Percentiles rank a stretch among this genome's conserved stretches.
phyloP scores from a whole-genome alignment of 2,329 filamentous ascomycete species.

The Fusarium austroafricanum region DNA sequence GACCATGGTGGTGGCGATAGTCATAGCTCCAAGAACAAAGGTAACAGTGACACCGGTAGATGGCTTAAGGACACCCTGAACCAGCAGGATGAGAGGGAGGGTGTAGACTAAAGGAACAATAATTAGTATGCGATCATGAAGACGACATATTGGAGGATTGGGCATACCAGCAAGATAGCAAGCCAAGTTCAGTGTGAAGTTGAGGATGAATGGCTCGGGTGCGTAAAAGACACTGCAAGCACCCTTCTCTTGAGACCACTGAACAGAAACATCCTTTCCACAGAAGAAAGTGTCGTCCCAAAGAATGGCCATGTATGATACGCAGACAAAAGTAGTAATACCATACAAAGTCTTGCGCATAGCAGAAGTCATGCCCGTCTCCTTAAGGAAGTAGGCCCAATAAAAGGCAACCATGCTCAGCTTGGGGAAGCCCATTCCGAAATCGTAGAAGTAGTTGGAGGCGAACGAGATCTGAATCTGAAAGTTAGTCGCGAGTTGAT shows the following conservation, averaged over 20 bases:
- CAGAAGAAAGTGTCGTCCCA: slow-evolving; percentile 53
- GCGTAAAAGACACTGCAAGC: slow-evolving; percentile 53
- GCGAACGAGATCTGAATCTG: slow-evolving; percentile 48
- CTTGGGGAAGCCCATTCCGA: slow-evolving; percentile 53
- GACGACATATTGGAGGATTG: not conserved
- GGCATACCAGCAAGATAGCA: slow-evolving; percentile 50
- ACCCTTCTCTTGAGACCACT: slow-evolving; percentile 52
- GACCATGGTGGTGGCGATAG: slow-evolving; percentile 34
- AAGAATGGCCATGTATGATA: slow-evolving; percentile 49
- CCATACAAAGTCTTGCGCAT: slow-evolving; percentile 48
- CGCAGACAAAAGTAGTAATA: slow-evolving; percentile 49
- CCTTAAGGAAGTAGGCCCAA: slow-evolving; percentile 49
- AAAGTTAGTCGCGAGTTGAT: not conserved
- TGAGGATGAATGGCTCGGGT: slow-evolving; percentile 50
- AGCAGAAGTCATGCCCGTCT: slow-evolving; percentile 30
- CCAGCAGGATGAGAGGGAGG: slow-evolving; percentile 47
- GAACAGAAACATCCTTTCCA: slow-evolving; percentile 49
- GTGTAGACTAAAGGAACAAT: slow-evolving; percentile 43
- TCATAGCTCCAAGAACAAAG: slow-evolving; percentile 34
- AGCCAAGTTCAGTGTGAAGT: slow-evolving; percentile 50
- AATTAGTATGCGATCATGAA: not conserved
- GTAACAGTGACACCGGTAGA: slow-evolving; percentile 35
- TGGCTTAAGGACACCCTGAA: slow-evolving; percentile 36
- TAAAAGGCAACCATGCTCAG: slow-evolving; percentile 53
- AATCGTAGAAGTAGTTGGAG: slow-evolving; percentile 53